Evolutionary conservation across 2,329 filamentous ascomycete species (phyloP).

Genomic region (Tolypocladium album): DNA sequence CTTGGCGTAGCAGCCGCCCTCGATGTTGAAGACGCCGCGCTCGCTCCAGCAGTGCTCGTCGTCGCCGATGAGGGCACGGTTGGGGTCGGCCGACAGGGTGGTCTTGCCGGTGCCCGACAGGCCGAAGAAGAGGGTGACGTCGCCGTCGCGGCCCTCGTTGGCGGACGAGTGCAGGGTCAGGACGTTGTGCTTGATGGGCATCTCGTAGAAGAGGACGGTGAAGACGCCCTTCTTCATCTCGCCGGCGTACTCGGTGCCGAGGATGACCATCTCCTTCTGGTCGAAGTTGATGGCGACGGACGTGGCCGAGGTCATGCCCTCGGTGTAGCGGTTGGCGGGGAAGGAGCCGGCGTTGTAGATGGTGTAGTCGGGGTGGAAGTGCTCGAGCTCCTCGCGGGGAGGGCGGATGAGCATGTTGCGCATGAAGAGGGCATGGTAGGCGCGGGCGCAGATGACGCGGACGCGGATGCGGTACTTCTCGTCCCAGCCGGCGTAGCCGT

Average conservation of each 20-base stretch:
- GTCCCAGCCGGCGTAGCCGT: slow-evolving; percentile 97
- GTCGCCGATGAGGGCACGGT: slow-evolving; percentile 92
- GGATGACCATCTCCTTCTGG: slow-evolving; percentile 99
- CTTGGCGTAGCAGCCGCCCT: slow-evolving; percentile 99
- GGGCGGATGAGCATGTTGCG: slow-evolving; percentile 99
- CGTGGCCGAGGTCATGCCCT: slow-evolving; percentile 96
- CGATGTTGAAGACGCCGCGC: slow-evolving; percentile 96
- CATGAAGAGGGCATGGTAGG: slow-evolving; percentile 99
- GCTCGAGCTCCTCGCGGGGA: slow-evolving; percentile 78
- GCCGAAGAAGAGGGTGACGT: slow-evolving; percentile 98
- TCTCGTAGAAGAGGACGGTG: slow-evolving; percentile 99
- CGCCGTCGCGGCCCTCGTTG: slow-evolving; percentile 88
- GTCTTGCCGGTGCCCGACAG: slow-evolving; percentile 98
- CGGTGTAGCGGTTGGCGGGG: slow-evolving; percentile 95
- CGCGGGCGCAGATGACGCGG: slow-evolving; percentile 94
- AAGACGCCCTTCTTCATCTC: slow-evolving; percentile 85
- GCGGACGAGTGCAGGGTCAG: slow-evolving; percentile 96
- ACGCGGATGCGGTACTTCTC: slow-evolving; percentile 96
- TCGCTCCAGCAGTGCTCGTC: slow-evolving; percentile 99
- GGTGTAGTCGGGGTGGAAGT: slow-evolving; percentile 98
- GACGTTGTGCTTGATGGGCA: slow-evolving; percentile 99
- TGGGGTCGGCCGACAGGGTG: slow-evolving; percentile 91
- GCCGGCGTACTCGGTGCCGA: slow-evolving; percentile 96
- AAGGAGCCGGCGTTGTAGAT: slow-evolving; percentile 99
- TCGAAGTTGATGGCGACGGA: slow-evolving; percentile 98